Evolutionary conservation across 2,329 filamentous ascomycete species (phyloP).

Genomic region (Hymenoscyphus infarciens): DNA sequence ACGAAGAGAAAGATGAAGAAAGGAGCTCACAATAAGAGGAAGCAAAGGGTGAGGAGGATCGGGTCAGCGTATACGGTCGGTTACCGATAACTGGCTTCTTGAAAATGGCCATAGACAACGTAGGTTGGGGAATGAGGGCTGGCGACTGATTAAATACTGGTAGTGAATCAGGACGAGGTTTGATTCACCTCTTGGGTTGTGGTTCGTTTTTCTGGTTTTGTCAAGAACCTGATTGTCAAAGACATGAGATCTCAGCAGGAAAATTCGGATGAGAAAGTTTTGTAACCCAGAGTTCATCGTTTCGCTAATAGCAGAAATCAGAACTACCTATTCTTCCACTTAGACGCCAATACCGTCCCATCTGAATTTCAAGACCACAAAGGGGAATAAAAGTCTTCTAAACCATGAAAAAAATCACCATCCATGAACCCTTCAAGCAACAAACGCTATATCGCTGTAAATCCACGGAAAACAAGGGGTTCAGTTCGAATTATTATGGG

Average conservation of each 20-base stretch:
- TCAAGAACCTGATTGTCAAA: no score
- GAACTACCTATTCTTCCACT: conserved; percentile 3
- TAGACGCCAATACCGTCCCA: conserved; percentile 1
- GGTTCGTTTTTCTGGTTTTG: no score
- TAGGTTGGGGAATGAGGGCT: no score
- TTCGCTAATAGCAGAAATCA: conserved; percentile 6
- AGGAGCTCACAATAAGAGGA: neutral
- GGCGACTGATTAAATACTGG: no score
- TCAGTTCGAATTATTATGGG: neutral
- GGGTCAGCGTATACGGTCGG: neutral
- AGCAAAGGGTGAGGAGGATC: neutral
- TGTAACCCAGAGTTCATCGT: neutral
- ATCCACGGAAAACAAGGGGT: neutral
- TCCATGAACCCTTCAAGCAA: neutral
- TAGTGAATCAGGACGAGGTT: no score
- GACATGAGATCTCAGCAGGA: no score
- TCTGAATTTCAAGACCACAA: neutral
- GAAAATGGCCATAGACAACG: neutral
- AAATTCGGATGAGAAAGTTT: neutral
- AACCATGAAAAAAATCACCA: no score
- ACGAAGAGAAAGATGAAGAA: neutral
- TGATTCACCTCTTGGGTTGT: no score
- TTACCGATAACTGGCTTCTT: neutral
- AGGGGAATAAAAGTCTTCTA: neutral
- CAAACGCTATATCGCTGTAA: neutral